Percentiles rank a stretch among this genome's conserved stretches.
These are phyloP conservation scores for Dillenia suffruticosa DNA, from an alignment of 164 flowering plant species.

Conservation along the genomic window DNA sequence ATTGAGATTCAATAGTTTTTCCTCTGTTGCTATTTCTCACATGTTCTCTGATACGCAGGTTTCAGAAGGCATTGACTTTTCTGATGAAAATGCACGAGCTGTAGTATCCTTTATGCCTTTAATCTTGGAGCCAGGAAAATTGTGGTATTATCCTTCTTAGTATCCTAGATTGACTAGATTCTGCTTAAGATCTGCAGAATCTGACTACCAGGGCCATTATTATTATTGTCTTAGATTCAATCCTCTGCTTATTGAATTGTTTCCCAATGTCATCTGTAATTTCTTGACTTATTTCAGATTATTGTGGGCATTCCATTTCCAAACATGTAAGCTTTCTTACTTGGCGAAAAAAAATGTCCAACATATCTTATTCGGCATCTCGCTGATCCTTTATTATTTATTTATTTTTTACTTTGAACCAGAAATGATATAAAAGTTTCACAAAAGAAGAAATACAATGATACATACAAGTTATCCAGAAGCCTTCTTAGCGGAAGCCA, in stretches of 20 bases:
- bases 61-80: constrained; percentile 96
- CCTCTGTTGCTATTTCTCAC: not conserved
- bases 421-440: constrained; percentile 81
- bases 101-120: constrained; percentile 77
- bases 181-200: too few species aligned
- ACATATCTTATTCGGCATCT: not conserved
- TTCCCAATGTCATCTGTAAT: too few species aligned
- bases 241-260: too few species aligned
- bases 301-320: constrained; percentile 96
- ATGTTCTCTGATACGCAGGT: constrained; percentile 46
- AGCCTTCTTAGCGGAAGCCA: constrained; percentile 76
- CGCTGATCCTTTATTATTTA: constrained; percentile 6
- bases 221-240: too few species aligned
- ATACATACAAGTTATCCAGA: constrained; percentile 61
- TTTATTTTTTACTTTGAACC: constrained; percentile 9
- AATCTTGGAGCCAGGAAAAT: too few species aligned
- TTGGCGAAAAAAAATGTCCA: not conserved
- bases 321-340: constrained; percentile 59
- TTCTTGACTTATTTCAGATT: constrained; percentile 61
- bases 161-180: too few species aligned
- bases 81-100: constrained; percentile 90
- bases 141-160: too few species aligned
- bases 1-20: not conserved
- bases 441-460: constrained; percentile 85
- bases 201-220: too few species aligned